Conservation (phyloP, 179 eudicot genomes). For the Actinidia polygama region DNA sequence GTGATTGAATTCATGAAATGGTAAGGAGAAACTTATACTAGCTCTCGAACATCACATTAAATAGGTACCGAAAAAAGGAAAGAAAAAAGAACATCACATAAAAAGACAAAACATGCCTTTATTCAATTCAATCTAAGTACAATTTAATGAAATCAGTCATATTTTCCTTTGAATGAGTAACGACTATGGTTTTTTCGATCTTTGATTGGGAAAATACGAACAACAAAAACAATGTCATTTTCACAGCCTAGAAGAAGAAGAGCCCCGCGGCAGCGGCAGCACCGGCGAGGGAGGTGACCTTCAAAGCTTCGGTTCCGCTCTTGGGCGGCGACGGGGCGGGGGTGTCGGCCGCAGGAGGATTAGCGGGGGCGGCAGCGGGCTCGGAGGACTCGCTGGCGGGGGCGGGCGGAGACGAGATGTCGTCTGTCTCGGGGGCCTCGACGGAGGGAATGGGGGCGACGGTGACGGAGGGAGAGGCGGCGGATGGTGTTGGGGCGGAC, state of each 20-base stretch:
- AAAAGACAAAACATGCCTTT: too few relatives aligned
- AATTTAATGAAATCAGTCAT: too few relatives aligned
- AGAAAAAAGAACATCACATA: too few relatives aligned
- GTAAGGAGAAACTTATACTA: too few relatives aligned
- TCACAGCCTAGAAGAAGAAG: conserved; percentile 21
- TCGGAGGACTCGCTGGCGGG: conserved; percentile 15
- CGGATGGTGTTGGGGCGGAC: neutral
- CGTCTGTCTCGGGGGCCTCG: conserved; percentile 9
- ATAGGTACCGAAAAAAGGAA: too few relatives aligned
- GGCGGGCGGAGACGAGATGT: conserved; percentile 28
- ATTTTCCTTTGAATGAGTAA: too few relatives aligned
- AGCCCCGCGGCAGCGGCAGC: conserved; percentile 18
- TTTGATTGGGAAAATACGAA: too few relatives aligned
- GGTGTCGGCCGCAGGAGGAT: neutral
- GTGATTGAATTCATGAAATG: too few relatives aligned
- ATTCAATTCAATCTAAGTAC: too few relatives aligned
- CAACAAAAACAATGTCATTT: neutral
- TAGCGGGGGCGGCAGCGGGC: conserved; percentile 1
- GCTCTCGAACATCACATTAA: too few relatives aligned
- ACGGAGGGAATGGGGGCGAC: conserved; percentile 3
- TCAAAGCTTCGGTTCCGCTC: conserved; percentile 14
- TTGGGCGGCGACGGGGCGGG: neutral
- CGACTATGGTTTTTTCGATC: too few relatives aligned
- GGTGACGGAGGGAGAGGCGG: neutral
- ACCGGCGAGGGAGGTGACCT: conserved; percentile 21